phyloP scores from a whole-genome alignment of 371 early-diverging fungal genomes.

The Lichtheimia hyalospora region DNA sequence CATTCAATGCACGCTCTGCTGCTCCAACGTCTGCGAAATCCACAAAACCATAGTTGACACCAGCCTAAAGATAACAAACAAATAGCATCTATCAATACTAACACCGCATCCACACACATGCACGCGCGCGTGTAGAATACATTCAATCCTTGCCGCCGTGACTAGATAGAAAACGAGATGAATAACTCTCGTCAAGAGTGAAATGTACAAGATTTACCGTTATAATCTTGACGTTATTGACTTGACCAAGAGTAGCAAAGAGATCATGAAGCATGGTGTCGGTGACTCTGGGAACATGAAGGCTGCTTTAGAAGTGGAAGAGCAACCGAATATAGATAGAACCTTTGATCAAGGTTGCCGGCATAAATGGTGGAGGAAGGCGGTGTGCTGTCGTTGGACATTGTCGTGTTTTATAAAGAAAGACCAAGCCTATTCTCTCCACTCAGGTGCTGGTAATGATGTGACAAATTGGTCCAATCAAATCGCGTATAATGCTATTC shows the following conservation, averaged over 20 bases:
- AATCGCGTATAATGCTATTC: no score
- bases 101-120: no score
- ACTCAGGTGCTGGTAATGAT: no score
- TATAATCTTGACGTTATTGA: slow-evolving; percentile 79
- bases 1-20: slow-evolving; percentile 76
- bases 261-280: slow-evolving; percentile 76
- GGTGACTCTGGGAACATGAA: slow-evolving; percentile 73
- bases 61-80: slow-evolving; percentile 3
- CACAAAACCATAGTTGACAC: slow-evolving; percentile 88
- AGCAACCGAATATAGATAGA: slow-evolving; percentile 69
- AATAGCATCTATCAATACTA: no score
- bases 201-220: slow-evolving; percentile 48
- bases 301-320: slow-evolving; percentile 68
- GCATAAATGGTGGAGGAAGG: slow-evolving; percentile 64
- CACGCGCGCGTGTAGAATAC: not conserved
- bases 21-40: slow-evolving; percentile 73
- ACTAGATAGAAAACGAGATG: no score
- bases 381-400: slow-evolving; percentile 2
- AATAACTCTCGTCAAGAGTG: no score
- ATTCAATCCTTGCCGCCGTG: no score
- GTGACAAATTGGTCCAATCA: no score
- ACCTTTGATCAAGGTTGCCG: slow-evolving; percentile 85
- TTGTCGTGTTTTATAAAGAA: not conserved
- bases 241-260: slow-evolving; percentile 71
- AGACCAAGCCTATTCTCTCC: no score